phyloP scores from a whole-genome alignment of 306 rosid genomes.

The Lathyrus oleraceus region DNA sequence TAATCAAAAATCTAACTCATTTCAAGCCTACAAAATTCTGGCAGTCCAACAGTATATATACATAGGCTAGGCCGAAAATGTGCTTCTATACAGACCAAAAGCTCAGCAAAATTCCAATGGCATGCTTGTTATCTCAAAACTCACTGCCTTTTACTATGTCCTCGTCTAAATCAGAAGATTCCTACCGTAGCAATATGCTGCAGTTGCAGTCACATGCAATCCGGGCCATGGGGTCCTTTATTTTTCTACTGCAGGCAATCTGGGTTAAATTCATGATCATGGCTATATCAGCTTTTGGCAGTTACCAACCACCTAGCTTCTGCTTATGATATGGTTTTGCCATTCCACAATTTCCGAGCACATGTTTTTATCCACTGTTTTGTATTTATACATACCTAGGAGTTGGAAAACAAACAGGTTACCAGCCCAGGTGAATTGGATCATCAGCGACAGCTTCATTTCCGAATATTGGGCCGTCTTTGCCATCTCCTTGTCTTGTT shows the following conservation, averaged over 20 bases:
- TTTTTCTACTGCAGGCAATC: background rate
- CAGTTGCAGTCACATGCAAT: background rate
- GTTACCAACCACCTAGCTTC: background rate
- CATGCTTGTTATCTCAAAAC: background rate
- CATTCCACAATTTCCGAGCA: constrained; percentile 25
- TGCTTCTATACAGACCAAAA: constrained; percentile 30
- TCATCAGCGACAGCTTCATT: constrained; percentile 10
- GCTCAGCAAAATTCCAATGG: constrained; percentile 20
- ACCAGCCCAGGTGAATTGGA: constrained; percentile 2
- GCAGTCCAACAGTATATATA: background rate
- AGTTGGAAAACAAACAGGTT: constrained; percentile 5
- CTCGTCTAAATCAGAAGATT: background rate
- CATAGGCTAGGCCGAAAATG: constrained; percentile 39
- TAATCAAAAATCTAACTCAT: background rate
- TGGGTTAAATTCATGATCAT: background rate
- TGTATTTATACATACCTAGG: background rate
- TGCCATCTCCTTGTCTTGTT: constrained; percentile 30
- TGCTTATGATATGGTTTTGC: constrained; percentile 1
- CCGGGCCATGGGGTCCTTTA: background rate
- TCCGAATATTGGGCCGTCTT: constrained; percentile 24
- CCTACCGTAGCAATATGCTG: background rate
- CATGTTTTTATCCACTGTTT: background rate
- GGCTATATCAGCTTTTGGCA: background rate
- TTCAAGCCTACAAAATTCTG: background rate
- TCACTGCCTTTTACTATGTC: constrained; percentile 3